Percentiles rank a stretch among this genome's conserved stretches.
These are phyloP conservation scores for Melocanna baccifera DNA, from an alignment of 176 grass and related monocot genomes.

Conservation along the genomic window DNA sequence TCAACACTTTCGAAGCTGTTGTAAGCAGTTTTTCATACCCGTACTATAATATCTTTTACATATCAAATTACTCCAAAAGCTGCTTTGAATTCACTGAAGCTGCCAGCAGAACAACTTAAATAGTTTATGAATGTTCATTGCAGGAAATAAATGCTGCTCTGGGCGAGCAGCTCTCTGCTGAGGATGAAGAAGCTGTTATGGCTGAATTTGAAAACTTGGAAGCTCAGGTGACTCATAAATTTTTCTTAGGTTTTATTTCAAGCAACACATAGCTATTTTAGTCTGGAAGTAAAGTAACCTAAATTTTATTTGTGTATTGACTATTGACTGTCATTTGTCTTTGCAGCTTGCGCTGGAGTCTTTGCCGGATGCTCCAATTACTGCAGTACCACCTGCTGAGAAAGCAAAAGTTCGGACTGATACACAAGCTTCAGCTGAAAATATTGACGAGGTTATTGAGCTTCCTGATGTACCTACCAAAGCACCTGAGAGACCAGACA, in stretches of 20 bases:
- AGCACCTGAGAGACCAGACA: slow-evolving; percentile 39
- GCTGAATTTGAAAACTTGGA: slow-evolving; percentile 95
- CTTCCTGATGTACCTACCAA: slow-evolving; percentile 89
- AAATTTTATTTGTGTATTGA: no score
- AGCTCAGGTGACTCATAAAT: slow-evolving; percentile 58
- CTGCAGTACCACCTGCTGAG: slow-evolving; percentile 34
- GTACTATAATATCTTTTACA: no score
- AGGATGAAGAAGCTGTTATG: slow-evolving; percentile 96
- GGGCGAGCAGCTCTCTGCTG: slow-evolving; percentile 68
- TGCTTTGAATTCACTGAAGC: background rate
- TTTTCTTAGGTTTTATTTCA: background rate
- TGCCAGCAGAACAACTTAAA: background rate
- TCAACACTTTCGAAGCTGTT: background rate
- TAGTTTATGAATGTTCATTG: background rate
- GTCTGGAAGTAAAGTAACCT: no score
- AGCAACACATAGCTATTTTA: no score
- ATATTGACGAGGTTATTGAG: slow-evolving; percentile 61
- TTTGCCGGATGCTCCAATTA: slow-evolving; percentile 65
- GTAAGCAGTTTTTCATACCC: no score
- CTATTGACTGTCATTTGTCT: background rate
- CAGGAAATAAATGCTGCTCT: slow-evolving; percentile 95
- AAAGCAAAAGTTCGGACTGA: slow-evolving; percentile 17
- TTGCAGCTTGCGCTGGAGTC: slow-evolving; percentile 75
- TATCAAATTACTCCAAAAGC: background rate
- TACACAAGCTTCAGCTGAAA: slow-evolving; percentile 32